Conservation (phyloP, 2,329 filamentous ascomycete species). For the Colletotrichum tamarilloi region DNA sequence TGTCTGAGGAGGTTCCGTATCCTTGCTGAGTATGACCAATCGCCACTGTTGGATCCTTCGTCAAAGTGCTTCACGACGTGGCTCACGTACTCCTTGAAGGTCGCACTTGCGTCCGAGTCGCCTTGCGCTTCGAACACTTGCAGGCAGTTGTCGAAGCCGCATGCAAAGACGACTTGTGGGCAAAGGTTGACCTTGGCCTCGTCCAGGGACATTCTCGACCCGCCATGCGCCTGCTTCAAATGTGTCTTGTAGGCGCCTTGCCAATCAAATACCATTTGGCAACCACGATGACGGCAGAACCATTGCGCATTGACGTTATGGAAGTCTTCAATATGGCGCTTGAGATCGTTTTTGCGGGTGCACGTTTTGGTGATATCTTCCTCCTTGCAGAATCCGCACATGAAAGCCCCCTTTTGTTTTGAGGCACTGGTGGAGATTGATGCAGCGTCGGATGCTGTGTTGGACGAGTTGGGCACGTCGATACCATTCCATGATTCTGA, state of each 20-base stretch:
- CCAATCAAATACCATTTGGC: constrained; percentile 59
- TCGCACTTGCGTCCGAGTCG: constrained; percentile 51
- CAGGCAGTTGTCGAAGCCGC: constrained; percentile 57
- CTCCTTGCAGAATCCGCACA: constrained; percentile 55
- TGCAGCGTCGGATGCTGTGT: constrained; percentile 38
- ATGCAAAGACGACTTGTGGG: constrained; percentile 60
- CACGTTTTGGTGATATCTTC: constrained; percentile 54
- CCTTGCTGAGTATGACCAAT: constrained; percentile 57
- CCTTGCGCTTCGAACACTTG: constrained; percentile 56
- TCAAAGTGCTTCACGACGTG: constrained; percentile 61
- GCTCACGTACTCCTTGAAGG: constrained; percentile 57
- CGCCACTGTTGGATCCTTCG: constrained; percentile 50
- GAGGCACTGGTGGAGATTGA: constrained; percentile 39
- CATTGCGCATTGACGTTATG: constrained; percentile 60
- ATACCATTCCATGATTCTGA: constrained; percentile 26
- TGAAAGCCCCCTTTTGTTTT: constrained; percentile 52
- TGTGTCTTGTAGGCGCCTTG: constrained; percentile 60
- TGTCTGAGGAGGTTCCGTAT: constrained; percentile 59
- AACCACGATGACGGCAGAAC: constrained; percentile 56
- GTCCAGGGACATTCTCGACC: constrained; percentile 53
- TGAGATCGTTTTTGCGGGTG: constrained; percentile 59
- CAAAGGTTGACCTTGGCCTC: constrained; percentile 56
- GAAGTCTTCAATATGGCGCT: constrained; percentile 60
- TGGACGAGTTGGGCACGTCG: constrained; percentile 8
- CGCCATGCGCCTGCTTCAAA: constrained; percentile 56